Conservation (phyloP, 2,329 filamentous ascomycete genomes). For the Orbilia oligospora region DNA sequence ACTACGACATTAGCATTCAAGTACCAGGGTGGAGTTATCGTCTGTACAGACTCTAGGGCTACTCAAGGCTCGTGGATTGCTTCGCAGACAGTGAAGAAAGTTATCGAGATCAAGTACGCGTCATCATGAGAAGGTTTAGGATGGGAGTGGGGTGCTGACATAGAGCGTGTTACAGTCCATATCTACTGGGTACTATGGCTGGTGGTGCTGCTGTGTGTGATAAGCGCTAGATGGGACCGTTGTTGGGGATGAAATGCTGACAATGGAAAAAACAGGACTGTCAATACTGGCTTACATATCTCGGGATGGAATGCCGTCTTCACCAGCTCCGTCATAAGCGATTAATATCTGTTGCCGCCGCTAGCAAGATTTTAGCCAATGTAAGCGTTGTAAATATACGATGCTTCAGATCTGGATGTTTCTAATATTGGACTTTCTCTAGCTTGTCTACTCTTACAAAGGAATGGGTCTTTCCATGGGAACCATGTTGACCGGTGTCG, state of each 20-base stretch:
- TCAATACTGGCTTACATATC: constrained; percentile 99
- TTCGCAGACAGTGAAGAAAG: constrained; percentile 99
- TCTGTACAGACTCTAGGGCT: constrained; percentile 96
- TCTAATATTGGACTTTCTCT: constrained; percentile 62
- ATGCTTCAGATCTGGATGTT: not conserved
- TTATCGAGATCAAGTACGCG: constrained; percentile 96
- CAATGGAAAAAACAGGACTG: constrained; percentile 75
- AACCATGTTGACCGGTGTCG: constrained; percentile 98
- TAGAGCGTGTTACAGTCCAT: constrained; percentile 47
- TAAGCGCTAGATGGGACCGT: constrained; percentile 65
- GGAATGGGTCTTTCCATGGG: constrained; percentile 99
- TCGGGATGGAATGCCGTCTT: constrained; percentile 98
- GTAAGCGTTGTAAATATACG: constrained; percentile 21
- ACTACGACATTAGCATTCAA: constrained; percentile 98
- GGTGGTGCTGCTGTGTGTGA: constrained; percentile 85
- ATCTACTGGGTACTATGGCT: constrained; percentile 94
- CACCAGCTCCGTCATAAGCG: constrained; percentile 99
- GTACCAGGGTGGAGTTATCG: constrained; percentile 98
- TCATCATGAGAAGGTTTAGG: constrained; percentile 17
- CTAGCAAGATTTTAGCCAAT: constrained; percentile 98
- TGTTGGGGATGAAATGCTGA: constrained; percentile 2
- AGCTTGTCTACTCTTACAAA: constrained; percentile 95
- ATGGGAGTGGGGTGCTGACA: constrained; percentile 26
- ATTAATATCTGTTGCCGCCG: constrained; percentile 96
- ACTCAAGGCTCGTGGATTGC: constrained; percentile 99